These are phyloP conservation scores for Colletotrichum cuscutae DNA, from an alignment of 2,329 filamentous ascomycete genomes.

Conservation along the genomic window DNA sequence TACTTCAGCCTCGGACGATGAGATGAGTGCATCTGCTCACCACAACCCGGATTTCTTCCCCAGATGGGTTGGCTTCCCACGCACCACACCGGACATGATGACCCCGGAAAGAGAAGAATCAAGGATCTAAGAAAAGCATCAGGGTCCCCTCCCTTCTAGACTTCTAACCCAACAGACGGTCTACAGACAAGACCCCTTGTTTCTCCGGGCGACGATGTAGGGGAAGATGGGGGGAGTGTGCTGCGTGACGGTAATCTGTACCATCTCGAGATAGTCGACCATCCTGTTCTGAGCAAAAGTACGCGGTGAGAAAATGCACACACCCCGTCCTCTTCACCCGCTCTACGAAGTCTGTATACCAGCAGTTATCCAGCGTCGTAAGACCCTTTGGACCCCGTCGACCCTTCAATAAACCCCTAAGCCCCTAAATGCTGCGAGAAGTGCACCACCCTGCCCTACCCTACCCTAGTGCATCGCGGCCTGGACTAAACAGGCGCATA, in stretches of 20 bases:
- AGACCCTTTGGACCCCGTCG: not conserved
- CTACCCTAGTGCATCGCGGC: not conserved
- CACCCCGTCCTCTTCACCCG: not conserved
- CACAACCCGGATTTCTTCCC: not conserved
- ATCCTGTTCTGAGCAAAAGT: not conserved
- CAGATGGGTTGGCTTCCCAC: not conserved
- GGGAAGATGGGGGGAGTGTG: not conserved
- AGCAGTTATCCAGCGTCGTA: not conserved
- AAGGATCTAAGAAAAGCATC: slow-evolving; percentile 1
- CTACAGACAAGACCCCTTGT: not conserved
- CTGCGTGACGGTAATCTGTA: not conserved
- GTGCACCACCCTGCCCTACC: not conserved
- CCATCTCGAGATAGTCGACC: not conserved
- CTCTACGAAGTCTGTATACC: not conserved
- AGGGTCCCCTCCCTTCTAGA: slow-evolving; percentile 1
- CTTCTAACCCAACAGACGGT: not conserved
- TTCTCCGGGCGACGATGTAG: not conserved
- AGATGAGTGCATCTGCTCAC: not conserved
- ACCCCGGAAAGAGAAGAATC: not conserved
- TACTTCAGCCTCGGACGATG: not conserved
- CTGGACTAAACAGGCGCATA: not conserved
- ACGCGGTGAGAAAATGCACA: slow-evolving; percentile 13
- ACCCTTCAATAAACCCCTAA: not conserved
- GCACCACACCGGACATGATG: not conserved
- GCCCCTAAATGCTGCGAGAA: not conserved